These are phyloP conservation scores for Triticum turgidum DNA, from an alignment of 176 grass and related monocot species.

Conservation along the genomic window DNA sequence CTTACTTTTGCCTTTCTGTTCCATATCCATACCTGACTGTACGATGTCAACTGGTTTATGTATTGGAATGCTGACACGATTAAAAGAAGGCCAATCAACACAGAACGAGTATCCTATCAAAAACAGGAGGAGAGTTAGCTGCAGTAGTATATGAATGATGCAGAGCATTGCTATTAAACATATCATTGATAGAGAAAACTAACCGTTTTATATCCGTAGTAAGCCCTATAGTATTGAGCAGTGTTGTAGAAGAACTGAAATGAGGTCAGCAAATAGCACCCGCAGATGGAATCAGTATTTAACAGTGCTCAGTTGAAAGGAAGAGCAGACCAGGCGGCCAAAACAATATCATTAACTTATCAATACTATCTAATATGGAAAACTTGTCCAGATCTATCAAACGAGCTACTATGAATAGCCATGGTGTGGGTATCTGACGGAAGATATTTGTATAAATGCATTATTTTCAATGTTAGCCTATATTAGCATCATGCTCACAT, in stretches of 20 bases:
- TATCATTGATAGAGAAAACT: not conserved
- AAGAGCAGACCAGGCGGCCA: not conserved
- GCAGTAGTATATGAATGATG: constrained; percentile 1
- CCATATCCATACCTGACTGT: constrained; percentile 67
- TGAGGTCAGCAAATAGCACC: not conserved
- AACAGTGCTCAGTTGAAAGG: not conserved
- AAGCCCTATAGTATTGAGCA: constrained; percentile 13
- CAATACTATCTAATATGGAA: not conserved
- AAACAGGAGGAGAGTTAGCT: constrained; percentile 17
- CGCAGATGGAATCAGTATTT: not conserved
- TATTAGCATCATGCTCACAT: not conserved
- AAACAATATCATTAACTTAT: not conserved
- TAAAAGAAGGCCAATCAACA: constrained; percentile 88
- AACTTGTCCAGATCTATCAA: not conserved
- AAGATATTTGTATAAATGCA: not conserved
- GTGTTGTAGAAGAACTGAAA: constrained; percentile 29
- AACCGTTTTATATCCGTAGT: constrained; percentile 14
- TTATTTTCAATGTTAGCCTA: not conserved
- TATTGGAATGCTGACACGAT: constrained; percentile 91
- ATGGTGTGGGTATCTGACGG: not conserved
- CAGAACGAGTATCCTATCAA: constrained; percentile 79
- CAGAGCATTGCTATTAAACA: not conserved
- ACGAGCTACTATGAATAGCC: not conserved
- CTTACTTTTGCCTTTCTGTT: constrained; percentile 12
- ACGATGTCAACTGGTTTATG: constrained; percentile 77